Conservation (phyloP, 169 alveolate genomes). For the Plasmodium relictum region DNA sequence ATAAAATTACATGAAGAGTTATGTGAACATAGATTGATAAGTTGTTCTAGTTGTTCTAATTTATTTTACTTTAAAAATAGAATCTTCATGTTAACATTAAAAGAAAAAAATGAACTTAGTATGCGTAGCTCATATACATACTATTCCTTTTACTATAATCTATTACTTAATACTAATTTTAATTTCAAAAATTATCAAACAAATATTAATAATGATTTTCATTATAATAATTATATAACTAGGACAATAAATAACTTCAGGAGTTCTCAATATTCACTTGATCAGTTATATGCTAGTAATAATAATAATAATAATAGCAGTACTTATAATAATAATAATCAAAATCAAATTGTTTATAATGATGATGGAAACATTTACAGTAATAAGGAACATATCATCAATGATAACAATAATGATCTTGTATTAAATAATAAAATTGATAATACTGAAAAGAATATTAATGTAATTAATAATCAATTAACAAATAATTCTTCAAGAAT, state of each 20-base stretch:
- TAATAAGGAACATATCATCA: background rate
- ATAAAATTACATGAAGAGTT: constrained; percentile 48
- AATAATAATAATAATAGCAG: too few species aligned
- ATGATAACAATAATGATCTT: background rate
- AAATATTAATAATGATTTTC: constrained; percentile 8
- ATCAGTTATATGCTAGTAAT: background rate
- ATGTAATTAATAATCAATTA: background rate
- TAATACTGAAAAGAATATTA: background rate
- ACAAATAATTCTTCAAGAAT: background rate
- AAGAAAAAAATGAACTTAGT: constrained; percentile 51
- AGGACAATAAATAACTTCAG: constrained; percentile 18
- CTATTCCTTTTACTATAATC: constrained; percentile 66
- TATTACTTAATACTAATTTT: constrained; percentile 67
- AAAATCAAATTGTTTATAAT: too few species aligned
- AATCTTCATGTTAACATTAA: constrained; percentile 41
- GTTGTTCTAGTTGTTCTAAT: constrained; percentile 73
- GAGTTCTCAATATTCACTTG: constrained; percentile 26
- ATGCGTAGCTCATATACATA: constrained; percentile 35
- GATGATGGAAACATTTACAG: too few species aligned
- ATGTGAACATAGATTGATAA: constrained; percentile 75
- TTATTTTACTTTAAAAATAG: constrained; percentile 74
- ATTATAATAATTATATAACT: constrained; percentile 44
- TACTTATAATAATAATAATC: background rate
- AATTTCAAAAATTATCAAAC: constrained; percentile 18
- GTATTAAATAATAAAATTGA: background rate